These are phyloP conservation scores for Trichoderma gamsii DNA, from an alignment of 495 filamentous ascomycete species.

Conservation along the genomic window DNA sequence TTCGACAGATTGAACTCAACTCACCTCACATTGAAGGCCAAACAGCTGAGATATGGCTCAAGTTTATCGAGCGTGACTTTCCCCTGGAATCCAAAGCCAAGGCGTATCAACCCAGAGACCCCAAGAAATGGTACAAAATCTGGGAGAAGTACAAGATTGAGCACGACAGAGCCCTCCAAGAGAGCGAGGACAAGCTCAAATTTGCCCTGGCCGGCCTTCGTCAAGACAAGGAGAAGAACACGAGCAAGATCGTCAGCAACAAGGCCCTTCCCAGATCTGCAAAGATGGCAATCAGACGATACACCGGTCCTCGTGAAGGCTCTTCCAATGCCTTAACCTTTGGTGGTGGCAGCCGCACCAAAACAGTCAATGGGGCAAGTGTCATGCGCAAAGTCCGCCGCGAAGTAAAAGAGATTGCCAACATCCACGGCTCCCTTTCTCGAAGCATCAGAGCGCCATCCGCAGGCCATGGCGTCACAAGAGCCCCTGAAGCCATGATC, in stretches of 20 bases:
- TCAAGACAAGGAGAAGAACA: conserved; percentile 27
- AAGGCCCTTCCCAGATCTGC: conserved; percentile 12
- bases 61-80: conserved; percentile 27
- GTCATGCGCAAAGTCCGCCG: conserved; percentile 26
- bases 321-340: conserved; percentile 15
- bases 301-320: neutral
- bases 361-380: conserved; percentile 22
- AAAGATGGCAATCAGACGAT: conserved; percentile 12
- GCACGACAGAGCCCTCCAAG: conserved; percentile 39
- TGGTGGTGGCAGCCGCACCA: conserved; percentile 27
- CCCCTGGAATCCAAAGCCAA: conserved; percentile 15
- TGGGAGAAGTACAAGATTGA: conserved; percentile 26
- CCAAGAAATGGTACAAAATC: conserved; percentile 25
- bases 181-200: conserved; percentile 26
- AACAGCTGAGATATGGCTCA: conserved; percentile 25
- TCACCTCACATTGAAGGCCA: conserved; percentile 27
- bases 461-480: conserved; percentile 19
- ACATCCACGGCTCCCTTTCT: conserved; percentile 12
- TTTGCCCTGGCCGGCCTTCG: conserved; percentile 24
- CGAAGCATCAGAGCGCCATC: neutral
- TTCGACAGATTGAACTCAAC: conserved; percentile 25
- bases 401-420: conserved; percentile 26
- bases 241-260: conserved; percentile 22
- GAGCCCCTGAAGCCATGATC: conserved; percentile 34
- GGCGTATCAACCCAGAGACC: conserved; percentile 21